Evolutionary conservation across 75 land plant genomes (phyloP).

Genomic region (Cryptomeria japonica): DNA sequence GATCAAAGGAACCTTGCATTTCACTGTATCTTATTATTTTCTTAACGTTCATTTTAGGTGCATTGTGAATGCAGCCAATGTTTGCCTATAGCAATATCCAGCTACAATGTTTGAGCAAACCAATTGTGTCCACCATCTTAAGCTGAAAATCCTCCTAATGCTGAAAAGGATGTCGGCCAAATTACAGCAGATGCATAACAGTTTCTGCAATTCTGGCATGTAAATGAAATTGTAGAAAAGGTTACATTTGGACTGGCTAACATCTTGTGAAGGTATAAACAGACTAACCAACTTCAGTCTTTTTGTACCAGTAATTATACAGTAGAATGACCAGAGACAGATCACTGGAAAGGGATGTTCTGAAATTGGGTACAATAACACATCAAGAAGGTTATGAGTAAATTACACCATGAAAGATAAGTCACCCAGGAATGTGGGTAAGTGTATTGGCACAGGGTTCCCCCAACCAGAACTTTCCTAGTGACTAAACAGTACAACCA

Average conservation of each 20-base stretch:
- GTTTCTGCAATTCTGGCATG: background rate
- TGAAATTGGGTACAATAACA: background rate
- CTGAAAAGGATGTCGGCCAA: background rate
- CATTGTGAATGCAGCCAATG: background rate
- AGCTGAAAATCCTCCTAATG: background rate
- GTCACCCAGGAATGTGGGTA: background rate
- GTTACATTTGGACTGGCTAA: background rate
- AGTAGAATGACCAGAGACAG: background rate
- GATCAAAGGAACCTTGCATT: no score
- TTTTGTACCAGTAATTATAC: background rate
- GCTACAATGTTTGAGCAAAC: background rate
- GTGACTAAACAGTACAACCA: background rate
- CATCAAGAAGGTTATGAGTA: background rate
- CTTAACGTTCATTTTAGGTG: background rate
- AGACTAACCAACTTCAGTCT: background rate
- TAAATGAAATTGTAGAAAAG: background rate
- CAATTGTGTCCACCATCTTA: background rate
- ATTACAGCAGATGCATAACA: slow-evolving; percentile 1
- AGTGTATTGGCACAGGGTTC: background rate
- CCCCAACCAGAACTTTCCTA: background rate
- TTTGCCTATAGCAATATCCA: background rate
- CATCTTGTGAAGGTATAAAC: background rate
- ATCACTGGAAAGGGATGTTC: background rate
- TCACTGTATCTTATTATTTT: background rate
- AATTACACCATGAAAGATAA: background rate